Percentiles rank a stretch among this genome's conserved stretches.
Conservation (phyloP, 345 rosid genomes). For the Euphorbia tirucalli region DNA sequence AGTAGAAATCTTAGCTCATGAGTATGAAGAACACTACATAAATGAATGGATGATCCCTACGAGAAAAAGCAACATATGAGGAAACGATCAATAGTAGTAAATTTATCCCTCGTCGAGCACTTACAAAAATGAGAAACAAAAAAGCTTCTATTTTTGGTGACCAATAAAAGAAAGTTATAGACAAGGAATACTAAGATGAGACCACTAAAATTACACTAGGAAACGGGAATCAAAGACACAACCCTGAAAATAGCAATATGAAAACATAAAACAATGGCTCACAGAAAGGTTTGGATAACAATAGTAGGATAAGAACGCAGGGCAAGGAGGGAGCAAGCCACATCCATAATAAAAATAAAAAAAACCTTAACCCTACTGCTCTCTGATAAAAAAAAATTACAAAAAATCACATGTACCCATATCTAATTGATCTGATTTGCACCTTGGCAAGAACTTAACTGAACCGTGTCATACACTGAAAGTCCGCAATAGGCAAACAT, state of each 20-base stretch:
- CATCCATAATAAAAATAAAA: neutral
- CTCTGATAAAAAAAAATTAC: no score
- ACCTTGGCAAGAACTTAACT: no score
- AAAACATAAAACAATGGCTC: neutral
- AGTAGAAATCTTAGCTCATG: neutral
- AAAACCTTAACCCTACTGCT: no score
- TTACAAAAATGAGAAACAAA: no score
- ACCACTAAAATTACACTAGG: neutral
- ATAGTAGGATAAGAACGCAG: neutral
- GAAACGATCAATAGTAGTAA: no score
- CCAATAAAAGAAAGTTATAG: neutral
- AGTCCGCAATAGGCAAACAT: neutral
- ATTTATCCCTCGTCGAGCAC: no score
- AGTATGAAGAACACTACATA: neutral
- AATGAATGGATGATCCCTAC: neutral
- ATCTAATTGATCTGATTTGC: neutral
- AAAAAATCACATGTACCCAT: neutral
- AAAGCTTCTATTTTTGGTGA: no score
- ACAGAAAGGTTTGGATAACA: no score
- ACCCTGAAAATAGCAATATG: neutral
- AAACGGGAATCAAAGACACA: neutral
- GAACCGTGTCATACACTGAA: no score
- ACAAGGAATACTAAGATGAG: neutral
- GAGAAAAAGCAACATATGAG: neutral
- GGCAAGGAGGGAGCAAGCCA: neutral